phyloP scores from a whole-genome alignment of 2,329 filamentous ascomycete species.

The Geosmithia putterillii region DNA sequence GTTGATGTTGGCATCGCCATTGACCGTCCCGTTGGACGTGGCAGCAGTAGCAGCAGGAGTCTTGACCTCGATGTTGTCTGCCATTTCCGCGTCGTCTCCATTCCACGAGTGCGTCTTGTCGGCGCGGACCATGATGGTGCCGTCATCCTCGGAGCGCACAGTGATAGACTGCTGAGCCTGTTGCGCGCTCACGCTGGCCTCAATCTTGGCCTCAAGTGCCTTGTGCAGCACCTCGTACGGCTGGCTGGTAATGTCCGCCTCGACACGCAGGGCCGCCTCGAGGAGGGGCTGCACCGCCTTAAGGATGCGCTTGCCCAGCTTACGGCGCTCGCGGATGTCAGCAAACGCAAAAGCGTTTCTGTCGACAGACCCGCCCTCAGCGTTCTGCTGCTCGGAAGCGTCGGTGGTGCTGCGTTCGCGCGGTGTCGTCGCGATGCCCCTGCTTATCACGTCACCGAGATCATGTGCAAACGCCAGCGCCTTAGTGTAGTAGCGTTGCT shows the following conservation, averaged over 20 bases:
- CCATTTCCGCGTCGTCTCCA: constrained; percentile 20
- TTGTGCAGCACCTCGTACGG: constrained; percentile 57
- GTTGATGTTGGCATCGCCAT: constrained; percentile 6
- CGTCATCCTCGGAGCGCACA: constrained; percentile 22
- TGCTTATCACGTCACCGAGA: constrained; percentile 39
- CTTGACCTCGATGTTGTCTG: constrained; percentile 32
- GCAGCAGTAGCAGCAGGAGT: constrained; percentile 18
- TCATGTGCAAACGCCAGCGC: constrained; percentile 44
- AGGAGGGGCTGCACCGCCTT: constrained; percentile 69
- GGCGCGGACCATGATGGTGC: constrained; percentile 41
- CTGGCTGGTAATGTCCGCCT: constrained; percentile 67
- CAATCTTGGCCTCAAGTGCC: constrained; percentile 63
- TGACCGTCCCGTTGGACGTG: no score
- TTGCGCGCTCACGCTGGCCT: constrained; percentile 51
- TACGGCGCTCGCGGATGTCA: constrained; percentile 71
- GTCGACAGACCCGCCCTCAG: no score
- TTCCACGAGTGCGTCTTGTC: constrained; percentile 5
- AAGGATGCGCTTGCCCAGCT: constrained; percentile 79
- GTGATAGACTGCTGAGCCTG: constrained; percentile 27
- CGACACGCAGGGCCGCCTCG: constrained; percentile 64
- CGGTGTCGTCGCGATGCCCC: constrained; percentile 32
- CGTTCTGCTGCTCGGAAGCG: constrained; percentile 14
- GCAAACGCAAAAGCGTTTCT: constrained; percentile 37
- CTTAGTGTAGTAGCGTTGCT: constrained; percentile 44
- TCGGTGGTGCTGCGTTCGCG: constrained; percentile 5